These are phyloP conservation scores for Cladosporium cucumerinum DNA, from an alignment of 2,329 filamentous ascomycete genomes.

Conservation along the genomic window DNA sequence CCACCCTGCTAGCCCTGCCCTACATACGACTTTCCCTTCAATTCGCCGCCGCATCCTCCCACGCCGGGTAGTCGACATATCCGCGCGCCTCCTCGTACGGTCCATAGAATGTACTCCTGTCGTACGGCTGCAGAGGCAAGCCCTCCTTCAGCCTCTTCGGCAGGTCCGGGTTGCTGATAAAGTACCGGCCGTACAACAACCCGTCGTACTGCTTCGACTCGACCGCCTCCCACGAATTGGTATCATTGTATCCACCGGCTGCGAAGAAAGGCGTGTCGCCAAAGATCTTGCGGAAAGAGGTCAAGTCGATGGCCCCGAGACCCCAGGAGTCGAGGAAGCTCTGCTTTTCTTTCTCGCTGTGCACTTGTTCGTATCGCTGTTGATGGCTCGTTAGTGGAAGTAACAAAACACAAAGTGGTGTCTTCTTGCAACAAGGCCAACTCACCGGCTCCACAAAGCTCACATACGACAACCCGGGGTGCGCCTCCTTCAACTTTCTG, in stretches of 20 bases:
- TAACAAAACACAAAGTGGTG: no score
- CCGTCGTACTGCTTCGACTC: slow-evolving; percentile 35
- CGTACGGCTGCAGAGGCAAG: slow-evolving; percentile 42
- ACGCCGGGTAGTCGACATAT: slow-evolving; percentile 42
- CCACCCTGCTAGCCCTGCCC: neutral
- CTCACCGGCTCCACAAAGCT: slow-evolving; percentile 52
- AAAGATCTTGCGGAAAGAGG: slow-evolving; percentile 51
- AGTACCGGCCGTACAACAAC: slow-evolving; percentile 46
- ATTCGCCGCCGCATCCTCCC: slow-evolving; percentile 15
- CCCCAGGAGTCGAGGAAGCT: slow-evolving; percentile 49
- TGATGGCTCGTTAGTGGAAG: neutral
- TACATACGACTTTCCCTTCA: neutral
- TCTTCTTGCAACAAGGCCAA: neutral
- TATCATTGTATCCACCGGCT: slow-evolving; percentile 53
- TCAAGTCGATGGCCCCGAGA: slow-evolving; percentile 45
- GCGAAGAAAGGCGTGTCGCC: slow-evolving; percentile 54
- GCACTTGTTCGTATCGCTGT: slow-evolving; percentile 51
- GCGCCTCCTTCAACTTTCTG: slow-evolving; percentile 44
- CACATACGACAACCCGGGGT: slow-evolving; percentile 51
- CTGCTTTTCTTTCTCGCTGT: slow-evolving; percentile 49
- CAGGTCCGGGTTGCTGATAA: slow-evolving; percentile 50
- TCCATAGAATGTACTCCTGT: slow-evolving; percentile 45
- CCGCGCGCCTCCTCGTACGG: slow-evolving; percentile 33
- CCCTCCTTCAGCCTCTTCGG: slow-evolving; percentile 43
- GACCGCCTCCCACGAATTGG: slow-evolving; percentile 50